These are phyloP conservation scores for Yamadazyma akitaensis DNA, from an alignment of 805 yeast genomes.

Conservation along the genomic window DNA sequence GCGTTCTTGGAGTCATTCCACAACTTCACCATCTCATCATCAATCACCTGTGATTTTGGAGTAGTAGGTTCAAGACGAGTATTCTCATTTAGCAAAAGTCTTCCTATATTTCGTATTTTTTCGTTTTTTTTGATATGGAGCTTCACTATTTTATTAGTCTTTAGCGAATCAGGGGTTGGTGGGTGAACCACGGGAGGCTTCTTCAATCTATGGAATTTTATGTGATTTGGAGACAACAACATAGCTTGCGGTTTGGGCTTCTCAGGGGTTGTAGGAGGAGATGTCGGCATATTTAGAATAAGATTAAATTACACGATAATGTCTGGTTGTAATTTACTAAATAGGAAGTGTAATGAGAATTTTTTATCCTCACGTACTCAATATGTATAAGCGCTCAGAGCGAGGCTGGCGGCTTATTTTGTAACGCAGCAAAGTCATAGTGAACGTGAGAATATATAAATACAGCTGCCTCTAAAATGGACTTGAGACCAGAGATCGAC, in stretches of 20 bases:
- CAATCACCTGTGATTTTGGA: slow-evolving; percentile 34
- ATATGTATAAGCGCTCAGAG: no score
- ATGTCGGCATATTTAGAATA: background rate
- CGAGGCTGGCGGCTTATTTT: no score
- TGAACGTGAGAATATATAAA: no score
- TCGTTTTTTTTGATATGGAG: background rate
- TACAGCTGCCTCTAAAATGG: no score
- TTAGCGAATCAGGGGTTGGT: slow-evolving; percentile 12
- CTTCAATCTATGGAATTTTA: background rate
- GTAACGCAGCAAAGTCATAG: no score
- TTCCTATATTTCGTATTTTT: slow-evolving; percentile 6
- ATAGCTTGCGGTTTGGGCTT: background rate
- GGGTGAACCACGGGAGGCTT: background rate
- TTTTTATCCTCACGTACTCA: background rate
- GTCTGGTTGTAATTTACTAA: slow-evolving; percentile 4
- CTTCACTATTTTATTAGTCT: slow-evolving; percentile 2
- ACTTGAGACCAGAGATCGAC: no score
- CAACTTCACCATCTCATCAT: slow-evolving; percentile 26
- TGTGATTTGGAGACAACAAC: background rate
- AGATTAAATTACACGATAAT: background rate
- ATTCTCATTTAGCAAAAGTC: slow-evolving; percentile 11
- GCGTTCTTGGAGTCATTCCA: slow-evolving; percentile 15
- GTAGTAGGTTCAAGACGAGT: slow-evolving; percentile 24
- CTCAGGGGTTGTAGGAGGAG: background rate
- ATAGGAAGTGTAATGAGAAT: slow-evolving; percentile 11